Evolutionary conservation across 2,329 filamentous ascomycete genomes (phyloP), one percentile per base, ranked within the genome.

Genomic region (Meredithiella fracta): DNA sequence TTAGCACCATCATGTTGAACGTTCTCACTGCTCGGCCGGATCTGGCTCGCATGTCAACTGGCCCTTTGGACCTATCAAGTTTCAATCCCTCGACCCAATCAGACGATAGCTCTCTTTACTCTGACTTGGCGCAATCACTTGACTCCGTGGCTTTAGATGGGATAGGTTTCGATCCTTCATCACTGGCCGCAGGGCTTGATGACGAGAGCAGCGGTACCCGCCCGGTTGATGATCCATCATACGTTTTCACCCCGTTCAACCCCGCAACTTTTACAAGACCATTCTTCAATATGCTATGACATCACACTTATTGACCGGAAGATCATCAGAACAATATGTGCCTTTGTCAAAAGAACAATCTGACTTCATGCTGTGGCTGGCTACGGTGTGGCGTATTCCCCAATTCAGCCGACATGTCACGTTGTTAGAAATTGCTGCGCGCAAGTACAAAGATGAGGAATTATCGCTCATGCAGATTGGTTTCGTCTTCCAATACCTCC

Each of bases 1-100:
- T 98, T 44, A 92, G 89, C 4, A 86, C 92, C 62, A 89, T 97
- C 80, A 92, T 98, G 75, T 75, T 94, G 63, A 86, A 90, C 38
- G 87, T 98, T 60, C 73, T 97, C 42, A 88, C 86, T 59, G 85
- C 85, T 4, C 88, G 86, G 62, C 91, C 90, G 3, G 85, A 91
- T 61, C 73, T 97, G 54, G 84, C 88, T 52, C 94, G 89, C 65
- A 83, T 78, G 60, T 82, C 85, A 3, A 78, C 82, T 1, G 74
- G 73, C 15, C 71, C 73, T 29, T 70, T 74, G 22, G 78, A 80
- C 51, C 80, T 78, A 64, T 67, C 73, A 11, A 70, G 86, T 53
- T 20, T 26, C 6, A 23, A 52, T 22, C 73, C 68, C 56, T 70
- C 65, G 58, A 76, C 70, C 44, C 69, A 69, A 60, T 47, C 51